Percentiles rank a stretch among this genome's conserved stretches.
Evolutionary conservation across 768 basidiomycete species (phyloP).

Genomic region (Tulasnella sp.): DNA sequence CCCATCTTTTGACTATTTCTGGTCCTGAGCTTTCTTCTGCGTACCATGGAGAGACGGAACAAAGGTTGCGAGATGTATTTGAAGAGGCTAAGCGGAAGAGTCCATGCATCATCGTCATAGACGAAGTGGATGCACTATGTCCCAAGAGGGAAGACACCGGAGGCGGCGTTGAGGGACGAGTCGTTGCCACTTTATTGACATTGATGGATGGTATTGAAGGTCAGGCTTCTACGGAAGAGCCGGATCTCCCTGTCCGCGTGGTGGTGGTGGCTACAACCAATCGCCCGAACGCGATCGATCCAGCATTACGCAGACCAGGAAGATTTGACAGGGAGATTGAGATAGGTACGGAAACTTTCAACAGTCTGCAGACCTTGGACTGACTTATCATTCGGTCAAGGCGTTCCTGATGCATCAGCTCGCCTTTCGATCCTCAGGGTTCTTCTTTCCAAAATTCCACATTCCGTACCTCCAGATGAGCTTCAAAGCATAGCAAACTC

Average conservation of each 20-base stretch:
- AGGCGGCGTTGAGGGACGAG: slow-evolving; percentile 88
- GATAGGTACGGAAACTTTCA: slow-evolving; percentile 46
- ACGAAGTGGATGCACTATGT: slow-evolving; percentile 92
- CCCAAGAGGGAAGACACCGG: slow-evolving; percentile 81
- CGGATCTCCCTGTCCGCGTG: slow-evolving; percentile 39
- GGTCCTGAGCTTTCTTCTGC: slow-evolving; percentile 92
- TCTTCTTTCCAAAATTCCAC: slow-evolving; percentile 67
- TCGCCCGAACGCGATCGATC: slow-evolving; percentile 90
- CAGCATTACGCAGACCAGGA: slow-evolving; percentile 79
- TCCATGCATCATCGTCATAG: slow-evolving; percentile 89
- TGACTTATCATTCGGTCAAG: slow-evolving; percentile 29
- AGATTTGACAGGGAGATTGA: slow-evolving; percentile 93
- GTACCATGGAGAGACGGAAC: slow-evolving; percentile 96
- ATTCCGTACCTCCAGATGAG: slow-evolving; percentile 48
- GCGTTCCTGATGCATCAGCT: slow-evolving; percentile 79
- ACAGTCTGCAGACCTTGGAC: not conserved
- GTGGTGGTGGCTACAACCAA: slow-evolving; percentile 96
- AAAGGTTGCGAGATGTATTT: slow-evolving; percentile 81
- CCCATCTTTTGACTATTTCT: slow-evolving; percentile 72
- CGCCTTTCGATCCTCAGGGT: slow-evolving; percentile 81
- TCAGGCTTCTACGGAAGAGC: slow-evolving; percentile 40
- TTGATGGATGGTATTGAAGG: slow-evolving; percentile 72
- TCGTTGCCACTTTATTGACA: slow-evolving; percentile 90
- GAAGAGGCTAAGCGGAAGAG: slow-evolving; percentile 66
- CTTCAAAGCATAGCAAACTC: slow-evolving; percentile 56